Conservation (phyloP, 129 eudicot species). For the Erigeron canadensis region DNA sequence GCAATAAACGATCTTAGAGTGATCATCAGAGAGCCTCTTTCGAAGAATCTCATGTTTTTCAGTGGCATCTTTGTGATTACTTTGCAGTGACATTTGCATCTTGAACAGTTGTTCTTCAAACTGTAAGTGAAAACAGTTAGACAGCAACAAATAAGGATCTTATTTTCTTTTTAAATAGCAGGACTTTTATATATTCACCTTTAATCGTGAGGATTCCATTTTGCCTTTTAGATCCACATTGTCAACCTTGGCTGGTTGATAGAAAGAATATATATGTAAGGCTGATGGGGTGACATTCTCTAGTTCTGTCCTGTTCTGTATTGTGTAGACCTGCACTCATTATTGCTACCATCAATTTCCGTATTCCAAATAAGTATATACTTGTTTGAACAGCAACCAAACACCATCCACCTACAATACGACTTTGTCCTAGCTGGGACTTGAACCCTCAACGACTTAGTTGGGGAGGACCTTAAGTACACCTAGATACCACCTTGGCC, state of each 20-base stretch:
- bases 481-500: too few species aligned
- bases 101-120: slow-evolving; percentile 47
- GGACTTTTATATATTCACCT: slow-evolving; percentile 37
- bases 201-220: slow-evolving; percentile 43
- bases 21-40: slow-evolving; percentile 46
- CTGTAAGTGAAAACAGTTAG: slow-evolving; percentile 34
- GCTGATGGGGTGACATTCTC: slow-evolving; percentile 48
- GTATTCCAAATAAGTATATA: not conserved
- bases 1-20: slow-evolving; percentile 56
- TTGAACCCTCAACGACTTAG: too few species aligned
- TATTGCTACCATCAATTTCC: slow-evolving; percentile 18
- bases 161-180: not conserved
- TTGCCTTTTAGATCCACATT: slow-evolving; percentile 44
- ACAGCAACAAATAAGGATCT: not conserved
- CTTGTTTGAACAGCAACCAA: too few species aligned
- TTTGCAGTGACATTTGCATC: slow-evolving; percentile 41
- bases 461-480: too few species aligned
- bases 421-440: too few species aligned
- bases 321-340: slow-evolving; percentile 49
- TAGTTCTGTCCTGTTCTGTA: slow-evolving; percentile 38
- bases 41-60: slow-evolving; percentile 43
- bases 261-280: slow-evolving; percentile 37
- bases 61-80: slow-evolving; percentile 33
- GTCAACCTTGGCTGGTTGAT: slow-evolving; percentile 41
- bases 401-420: too few species aligned